A percentile compares a stretch with the other conserved stretches of the same genome.
Conservation (phyloP, 495 filamentous ascomycete species). For the Aspergillus sparsus region DNA sequence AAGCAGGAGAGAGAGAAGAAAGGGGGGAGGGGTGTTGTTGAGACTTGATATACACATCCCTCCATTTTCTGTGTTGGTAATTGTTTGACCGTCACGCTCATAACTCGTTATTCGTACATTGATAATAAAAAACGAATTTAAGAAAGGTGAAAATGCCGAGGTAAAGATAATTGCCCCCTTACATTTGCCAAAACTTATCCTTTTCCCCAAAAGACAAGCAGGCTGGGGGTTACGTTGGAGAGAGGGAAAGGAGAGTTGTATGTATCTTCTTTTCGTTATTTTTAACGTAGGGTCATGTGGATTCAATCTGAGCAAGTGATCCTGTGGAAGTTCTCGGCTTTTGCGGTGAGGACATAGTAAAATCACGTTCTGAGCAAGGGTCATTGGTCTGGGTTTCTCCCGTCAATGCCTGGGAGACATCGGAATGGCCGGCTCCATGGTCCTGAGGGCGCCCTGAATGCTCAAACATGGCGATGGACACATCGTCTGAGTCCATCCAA, state of each 20-base stretch:
- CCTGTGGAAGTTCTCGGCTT: neutral
- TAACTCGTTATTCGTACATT: constrained; percentile 6
- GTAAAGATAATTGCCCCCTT: neutral
- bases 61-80: neutral
- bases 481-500: constrained; percentile 42
- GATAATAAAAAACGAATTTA: no score
- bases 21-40: neutral
- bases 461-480: constrained; percentile 51
- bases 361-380: constrained; percentile 14
- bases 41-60: neutral
- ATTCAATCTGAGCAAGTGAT: no score
- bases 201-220: no score
- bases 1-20: no score
- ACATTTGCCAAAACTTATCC: no score
- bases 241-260: neutral
- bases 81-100: constrained; percentile 2
- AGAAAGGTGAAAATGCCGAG: neutral
- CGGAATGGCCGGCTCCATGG: constrained; percentile 28
- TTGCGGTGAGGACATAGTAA: constrained; percentile 6
- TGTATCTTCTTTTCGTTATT: neutral
- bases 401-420: constrained; percentile 36
- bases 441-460: constrained; percentile 27
- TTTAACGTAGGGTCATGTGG: no score
- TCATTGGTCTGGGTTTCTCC: constrained; percentile 36
- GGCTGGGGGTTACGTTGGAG: neutral